Evolutionary conservation across 148 eudicot genomes (phyloP).

Genomic region (Beta vulgaris): DNA sequence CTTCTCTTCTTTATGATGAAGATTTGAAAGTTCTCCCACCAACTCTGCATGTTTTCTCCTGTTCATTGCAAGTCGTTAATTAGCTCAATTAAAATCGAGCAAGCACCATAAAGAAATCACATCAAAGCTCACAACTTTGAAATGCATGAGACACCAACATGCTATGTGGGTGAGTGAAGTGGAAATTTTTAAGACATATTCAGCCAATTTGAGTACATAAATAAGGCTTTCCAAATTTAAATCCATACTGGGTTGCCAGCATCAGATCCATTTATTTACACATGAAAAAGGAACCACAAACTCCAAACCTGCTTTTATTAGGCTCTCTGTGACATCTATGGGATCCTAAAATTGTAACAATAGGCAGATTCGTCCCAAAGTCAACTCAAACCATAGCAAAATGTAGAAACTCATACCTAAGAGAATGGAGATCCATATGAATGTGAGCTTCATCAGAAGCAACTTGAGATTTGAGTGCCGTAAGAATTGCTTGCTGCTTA

Average conservation of each 20-base stretch:
- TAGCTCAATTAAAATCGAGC: not conserved
- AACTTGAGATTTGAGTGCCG: conserved; percentile 87
- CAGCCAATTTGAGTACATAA: not conserved
- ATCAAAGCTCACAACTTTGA: not conserved
- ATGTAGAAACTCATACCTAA: conserved; percentile 45
- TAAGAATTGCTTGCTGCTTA: conserved; percentile 89
- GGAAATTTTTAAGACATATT: not conserved
- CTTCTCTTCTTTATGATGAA: conserved; percentile 88
- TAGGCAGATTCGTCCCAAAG: not conserved
- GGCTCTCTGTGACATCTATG: not conserved
- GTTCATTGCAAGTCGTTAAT: conserved; percentile 22
- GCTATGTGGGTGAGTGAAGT: not conserved
- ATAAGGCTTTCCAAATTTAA: not conserved
- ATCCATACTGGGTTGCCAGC: not conserved
- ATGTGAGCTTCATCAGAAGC: conserved; percentile 98
- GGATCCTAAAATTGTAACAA: not conserved
- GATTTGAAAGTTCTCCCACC: conserved; percentile 89
- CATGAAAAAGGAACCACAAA: not conserved
- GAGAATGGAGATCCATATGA: conserved; percentile 96
- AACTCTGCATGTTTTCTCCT: conserved; percentile 97
- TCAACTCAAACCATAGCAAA: not conserved
- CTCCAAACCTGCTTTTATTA: not conserved
- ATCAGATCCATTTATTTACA: not conserved
- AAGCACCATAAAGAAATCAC: not conserved
- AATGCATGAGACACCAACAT: not conserved